Evolutionary conservation across 2,329 filamentous ascomycete genomes (phyloP), one percentile per base, ranked within the genome.

Genomic region (Trichocomaceae sp.): DNA sequence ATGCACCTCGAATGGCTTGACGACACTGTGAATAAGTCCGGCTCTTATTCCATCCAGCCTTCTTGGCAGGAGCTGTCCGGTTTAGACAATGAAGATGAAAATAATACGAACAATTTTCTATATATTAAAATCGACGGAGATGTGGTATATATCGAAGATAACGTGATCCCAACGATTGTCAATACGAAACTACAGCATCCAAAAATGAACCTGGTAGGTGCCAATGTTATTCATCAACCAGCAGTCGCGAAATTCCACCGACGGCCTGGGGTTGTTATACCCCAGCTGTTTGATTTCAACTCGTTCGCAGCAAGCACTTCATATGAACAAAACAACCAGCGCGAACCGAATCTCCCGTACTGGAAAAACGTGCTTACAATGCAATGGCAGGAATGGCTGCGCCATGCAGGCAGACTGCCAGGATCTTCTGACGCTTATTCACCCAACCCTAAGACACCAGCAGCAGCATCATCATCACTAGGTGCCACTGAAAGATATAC

Each of bases 171-270:
- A 2, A 76, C 78, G 2, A 71, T 83, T 6, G 72, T 82, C 26
- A 77, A 78, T 58, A 79, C 77, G 19, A 78, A 77, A 58, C 64
- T 79, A 48, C 70, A 75, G 3, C 72, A 81, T 31, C 77, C 79
- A 7, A 73, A 80, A 39, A 74, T 74, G 23, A 75, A 75, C 58
- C 68, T 77, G 46, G 76, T 83, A 13, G 79, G 78, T 2, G 79
- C 79, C 49, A 82, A 83, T 58, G 71, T 83, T 20, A 69, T 83
- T 59, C 83, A 83, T 57, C 77, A 80, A 48, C 79, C 79, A 13
- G 71, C 79, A 10, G 75, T 81, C 31, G 74, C 75, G 48, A 76
- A 77, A 68, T 69, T 83, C 17, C 81, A 83, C 60, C 77, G 75
- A 61, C 79, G 80, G 55, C 69, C 78, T 8, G 78, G 77, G 5